These are phyloP conservation scores for Pestalotiopsis sp. DNA, from an alignment of 2,329 filamentous ascomycete species.

Conservation along the genomic window DNA sequence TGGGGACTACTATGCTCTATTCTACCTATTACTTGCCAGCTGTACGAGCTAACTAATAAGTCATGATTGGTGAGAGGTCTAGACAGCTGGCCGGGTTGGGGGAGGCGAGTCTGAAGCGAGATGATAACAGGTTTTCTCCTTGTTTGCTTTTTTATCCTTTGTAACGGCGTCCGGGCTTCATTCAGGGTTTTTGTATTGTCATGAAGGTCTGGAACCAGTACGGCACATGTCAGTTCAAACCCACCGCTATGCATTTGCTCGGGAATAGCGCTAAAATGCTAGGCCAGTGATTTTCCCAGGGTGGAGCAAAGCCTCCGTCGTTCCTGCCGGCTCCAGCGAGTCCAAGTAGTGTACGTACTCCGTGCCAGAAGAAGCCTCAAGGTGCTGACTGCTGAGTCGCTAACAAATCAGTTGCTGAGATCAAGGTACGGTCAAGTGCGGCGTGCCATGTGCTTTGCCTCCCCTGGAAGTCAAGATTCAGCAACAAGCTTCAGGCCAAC, in stretches of 20 bases:
- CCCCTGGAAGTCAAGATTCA: background rate
- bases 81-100: too few relatives aligned
- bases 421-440: background rate
- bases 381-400: background rate
- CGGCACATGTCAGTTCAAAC: background rate
- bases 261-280: background rate
- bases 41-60: too few relatives aligned
- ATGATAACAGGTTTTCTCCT: too few relatives aligned
- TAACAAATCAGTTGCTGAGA: background rate
- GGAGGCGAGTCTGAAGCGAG: too few relatives aligned
- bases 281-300: background rate
- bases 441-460: background rate
- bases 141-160: too few relatives aligned
- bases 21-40: too few relatives aligned
- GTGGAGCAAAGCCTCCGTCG: constrained; percentile 7
- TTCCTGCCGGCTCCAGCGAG: background rate
- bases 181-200: too few relatives aligned
- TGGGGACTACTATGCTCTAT: background rate
- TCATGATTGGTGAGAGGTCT: too few relatives aligned
- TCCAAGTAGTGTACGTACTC: background rate
- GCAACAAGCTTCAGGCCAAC: background rate
- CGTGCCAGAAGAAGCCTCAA: background rate
- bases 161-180: too few relatives aligned
- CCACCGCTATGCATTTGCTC: background rate
- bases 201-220: background rate